Percentiles rank a stretch among this genome's conserved stretches.
These are phyloP conservation scores for Aspergillus vadensis DNA, from an alignment of 2,329 filamentous ascomycete genomes.

Conservation along the genomic window DNA sequence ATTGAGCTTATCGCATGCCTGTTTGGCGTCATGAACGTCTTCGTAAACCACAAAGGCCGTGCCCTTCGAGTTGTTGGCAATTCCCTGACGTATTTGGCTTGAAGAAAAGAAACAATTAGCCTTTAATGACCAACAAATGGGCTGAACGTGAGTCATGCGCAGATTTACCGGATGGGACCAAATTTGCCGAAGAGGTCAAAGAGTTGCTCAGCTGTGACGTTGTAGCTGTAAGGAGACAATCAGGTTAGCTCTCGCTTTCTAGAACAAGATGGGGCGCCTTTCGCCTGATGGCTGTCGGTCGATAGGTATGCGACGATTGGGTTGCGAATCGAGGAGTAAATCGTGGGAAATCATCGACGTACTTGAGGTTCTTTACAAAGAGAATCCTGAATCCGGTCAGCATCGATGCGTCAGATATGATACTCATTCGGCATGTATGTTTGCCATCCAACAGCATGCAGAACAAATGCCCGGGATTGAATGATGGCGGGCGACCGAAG, in stretches of 20 bases:
- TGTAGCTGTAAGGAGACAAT: conserved; percentile 69
- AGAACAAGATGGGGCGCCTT: background rate
- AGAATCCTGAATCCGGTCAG: conserved; percentile 70
- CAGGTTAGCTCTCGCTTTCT: conserved; percentile 15
- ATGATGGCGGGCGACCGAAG: conserved; percentile 15
- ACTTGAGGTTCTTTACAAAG: conserved; percentile 99
- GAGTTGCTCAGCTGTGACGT: conserved; percentile 95
- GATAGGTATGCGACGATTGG: conserved; percentile 5
- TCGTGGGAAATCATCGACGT: conserved; percentile 34
- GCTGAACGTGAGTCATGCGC: conserved; percentile 15
- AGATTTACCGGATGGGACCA: conserved; percentile 82
- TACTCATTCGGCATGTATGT: background rate
- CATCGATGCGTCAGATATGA: background rate
- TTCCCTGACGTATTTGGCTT: conserved; percentile 98
- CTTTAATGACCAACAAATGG: conserved; percentile 3
- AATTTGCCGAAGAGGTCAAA: conserved; percentile 99
- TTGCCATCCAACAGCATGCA: background rate
- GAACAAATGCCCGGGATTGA: background rate
- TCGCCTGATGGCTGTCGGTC: background rate
- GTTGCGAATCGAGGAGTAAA: conserved; percentile 7
- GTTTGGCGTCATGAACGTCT: conserved; percentile 98
- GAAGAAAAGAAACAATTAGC: conserved; percentile 17
- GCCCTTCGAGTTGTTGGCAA: conserved; percentile 95
- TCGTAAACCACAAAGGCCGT: conserved; percentile 99
- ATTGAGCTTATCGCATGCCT: conserved; percentile 98